These are phyloP conservation scores for Amyloporia xantha DNA, from an alignment of 768 basidiomycete species.

Conservation along the genomic window DNA sequence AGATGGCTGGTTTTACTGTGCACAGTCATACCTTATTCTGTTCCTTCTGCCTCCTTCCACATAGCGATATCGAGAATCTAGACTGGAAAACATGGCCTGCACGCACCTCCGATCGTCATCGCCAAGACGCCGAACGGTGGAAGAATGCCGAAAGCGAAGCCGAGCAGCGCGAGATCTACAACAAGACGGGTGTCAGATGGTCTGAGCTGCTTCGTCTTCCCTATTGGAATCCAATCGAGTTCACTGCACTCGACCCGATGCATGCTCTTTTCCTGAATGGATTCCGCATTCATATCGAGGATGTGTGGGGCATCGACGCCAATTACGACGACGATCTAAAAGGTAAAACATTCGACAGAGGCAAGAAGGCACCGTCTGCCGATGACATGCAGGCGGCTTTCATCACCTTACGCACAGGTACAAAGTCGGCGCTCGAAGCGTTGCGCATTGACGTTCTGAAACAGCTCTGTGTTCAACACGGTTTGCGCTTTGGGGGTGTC, in stretches of 20 bases:
- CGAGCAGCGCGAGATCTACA: conserved; percentile 9
- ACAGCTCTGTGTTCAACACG: too few relatives aligned
- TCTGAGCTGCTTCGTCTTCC: conserved; percentile 27
- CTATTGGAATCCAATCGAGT: conserved; percentile 32
- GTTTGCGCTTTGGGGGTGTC: too few relatives aligned
- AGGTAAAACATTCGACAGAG: neutral
- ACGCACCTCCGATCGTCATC: conserved; percentile 14
- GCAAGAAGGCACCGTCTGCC: neutral
- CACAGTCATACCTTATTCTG: conserved; percentile 26
- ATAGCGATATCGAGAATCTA: conserved; percentile 24
- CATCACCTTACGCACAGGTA: neutral
- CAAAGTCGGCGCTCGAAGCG: neutral
- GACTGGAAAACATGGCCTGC: conserved; percentile 21
- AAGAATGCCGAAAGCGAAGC: conserved; percentile 8
- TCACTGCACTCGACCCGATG: conserved; percentile 33
- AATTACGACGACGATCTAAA: neutral
- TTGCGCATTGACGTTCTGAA: neutral
- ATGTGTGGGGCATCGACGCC: neutral
- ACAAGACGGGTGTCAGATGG: conserved; percentile 20
- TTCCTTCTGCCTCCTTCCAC: conserved; percentile 19
- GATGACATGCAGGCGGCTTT: neutral
- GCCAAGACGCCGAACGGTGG: conserved; percentile 15
- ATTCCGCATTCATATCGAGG: neutral
- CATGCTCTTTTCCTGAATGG: conserved; percentile 32
- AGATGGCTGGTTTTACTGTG: too few relatives aligned